These are phyloP conservation scores for Sporothrix brasiliensis DNA, from an alignment of 2,329 filamentous ascomycete genomes.

Conservation along the genomic window DNA sequence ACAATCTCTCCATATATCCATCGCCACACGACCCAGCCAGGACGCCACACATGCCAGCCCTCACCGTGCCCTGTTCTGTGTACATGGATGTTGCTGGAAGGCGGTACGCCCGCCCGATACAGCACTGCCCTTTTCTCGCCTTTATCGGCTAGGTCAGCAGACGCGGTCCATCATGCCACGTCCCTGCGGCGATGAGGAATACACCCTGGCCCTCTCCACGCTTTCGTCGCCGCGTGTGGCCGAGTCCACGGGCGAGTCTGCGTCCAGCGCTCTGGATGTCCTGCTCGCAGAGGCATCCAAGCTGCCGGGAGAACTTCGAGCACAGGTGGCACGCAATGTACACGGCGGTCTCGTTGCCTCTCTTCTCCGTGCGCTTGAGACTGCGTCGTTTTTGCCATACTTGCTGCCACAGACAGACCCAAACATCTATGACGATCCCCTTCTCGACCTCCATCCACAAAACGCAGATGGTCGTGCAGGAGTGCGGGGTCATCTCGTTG, in stretches of 20 bases:
- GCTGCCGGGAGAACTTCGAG: slow-evolving; percentile 18
- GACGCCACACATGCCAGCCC: slow-evolving; percentile 16
- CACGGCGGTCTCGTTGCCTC: slow-evolving; percentile 28
- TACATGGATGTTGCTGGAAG: slow-evolving; percentile 30
- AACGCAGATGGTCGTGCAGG: background rate
- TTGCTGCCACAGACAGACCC: background rate
- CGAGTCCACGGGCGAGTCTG: background rate
- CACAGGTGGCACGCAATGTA: slow-evolving; percentile 10
- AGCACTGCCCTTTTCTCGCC: background rate
- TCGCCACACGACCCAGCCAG: slow-evolving; percentile 28
- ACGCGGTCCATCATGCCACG: slow-evolving; percentile 28
- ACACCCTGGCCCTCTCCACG: slow-evolving; percentile 21
- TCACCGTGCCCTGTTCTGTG: slow-evolving; percentile 26
- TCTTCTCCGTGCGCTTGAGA: slow-evolving; percentile 29
- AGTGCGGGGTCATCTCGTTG: slow-evolving; percentile 23
- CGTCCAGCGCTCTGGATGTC: background rate
- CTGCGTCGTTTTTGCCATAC: slow-evolving; percentile 10
- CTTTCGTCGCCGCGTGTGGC: slow-evolving; percentile 8
- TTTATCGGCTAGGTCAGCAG: slow-evolving; percentile 29
- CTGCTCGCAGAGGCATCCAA: slow-evolving; percentile 26
- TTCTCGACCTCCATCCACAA: background rate
- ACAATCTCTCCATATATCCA: slow-evolving; percentile 13
- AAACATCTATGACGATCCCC: slow-evolving; percentile 6
- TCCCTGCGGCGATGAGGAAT: slow-evolving; percentile 24
- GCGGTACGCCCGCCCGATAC: background rate